These are phyloP conservation scores for Calcarisporium arbuscula DNA, from an alignment of 2,329 filamentous ascomycete genomes.

Conservation along the genomic window DNA sequence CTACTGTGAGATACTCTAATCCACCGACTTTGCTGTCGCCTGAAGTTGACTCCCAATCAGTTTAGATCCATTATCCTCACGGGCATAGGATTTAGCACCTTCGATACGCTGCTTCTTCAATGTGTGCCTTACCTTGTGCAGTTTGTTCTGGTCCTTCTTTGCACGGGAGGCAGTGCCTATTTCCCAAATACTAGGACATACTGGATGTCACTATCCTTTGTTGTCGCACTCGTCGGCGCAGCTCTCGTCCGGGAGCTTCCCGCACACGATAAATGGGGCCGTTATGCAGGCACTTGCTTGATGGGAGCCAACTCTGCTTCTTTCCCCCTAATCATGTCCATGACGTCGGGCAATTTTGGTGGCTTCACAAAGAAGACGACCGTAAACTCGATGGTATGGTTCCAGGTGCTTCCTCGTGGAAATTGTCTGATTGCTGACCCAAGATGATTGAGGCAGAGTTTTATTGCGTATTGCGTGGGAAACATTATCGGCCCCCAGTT, in stretches of 20 bases:
- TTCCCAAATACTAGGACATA: slow-evolving; percentile 18
- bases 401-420: too few species aligned
- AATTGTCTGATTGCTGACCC: too few species aligned
- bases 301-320: slow-evolving; percentile 46
- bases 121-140: slow-evolving; percentile 15
- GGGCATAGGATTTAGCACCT: slow-evolving; percentile 16
- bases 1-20: slow-evolving; percentile 12
- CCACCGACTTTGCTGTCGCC: slow-evolving; percentile 1
- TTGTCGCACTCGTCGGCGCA: slow-evolving; percentile 14
- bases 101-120: slow-evolving; percentile 16
- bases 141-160: slow-evolving; percentile 16
- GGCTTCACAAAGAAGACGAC: slow-evolving; percentile 59
- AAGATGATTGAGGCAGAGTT: too few species aligned
- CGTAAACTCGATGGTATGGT: slow-evolving; percentile 44
- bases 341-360: slow-evolving; percentile 52
- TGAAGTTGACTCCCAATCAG: slow-evolving; percentile 8
- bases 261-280: slow-evolving; percentile 13
- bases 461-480: slow-evolving; percentile 53
- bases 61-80: slow-evolving; percentile 20
- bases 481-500: slow-evolving; percentile 57
- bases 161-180: slow-evolving; percentile 15
- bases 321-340: slow-evolving; percentile 41
- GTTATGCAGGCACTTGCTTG: slow-evolving; percentile 32
- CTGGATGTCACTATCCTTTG: slow-evolving; percentile 18
- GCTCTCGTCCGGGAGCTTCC: slow-evolving; percentile 17